Conservation (phyloP, 768 basidiomycete genomes). For the Phylloporus arenicola region DNA sequence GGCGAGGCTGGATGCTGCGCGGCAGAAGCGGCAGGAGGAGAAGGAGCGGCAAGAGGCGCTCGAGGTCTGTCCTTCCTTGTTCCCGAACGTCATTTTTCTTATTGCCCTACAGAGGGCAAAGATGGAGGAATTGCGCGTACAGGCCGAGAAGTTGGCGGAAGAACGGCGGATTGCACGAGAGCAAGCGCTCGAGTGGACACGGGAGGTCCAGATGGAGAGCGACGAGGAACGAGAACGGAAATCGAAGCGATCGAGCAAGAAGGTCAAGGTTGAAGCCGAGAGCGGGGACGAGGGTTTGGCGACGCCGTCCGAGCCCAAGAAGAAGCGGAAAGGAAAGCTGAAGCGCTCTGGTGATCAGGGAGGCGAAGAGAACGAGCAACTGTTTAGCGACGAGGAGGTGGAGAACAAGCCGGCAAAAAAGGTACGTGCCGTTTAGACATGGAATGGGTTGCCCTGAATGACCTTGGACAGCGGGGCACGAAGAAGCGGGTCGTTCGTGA, state of each 20-base stretch:
- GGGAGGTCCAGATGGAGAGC: constrained; percentile 59
- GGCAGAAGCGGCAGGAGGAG: constrained; percentile 76
- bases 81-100: neutral
- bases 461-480: constrained; percentile 33
- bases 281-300: constrained; percentile 44
- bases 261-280: constrained; percentile 47
- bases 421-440: constrained; percentile 34
- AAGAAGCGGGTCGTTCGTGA: constrained; percentile 78
- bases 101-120: constrained; percentile 43
- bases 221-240: constrained; percentile 77
- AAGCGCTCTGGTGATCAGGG: constrained; percentile 50
- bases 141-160: constrained; percentile 77
- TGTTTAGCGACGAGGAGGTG: constrained; percentile 69
- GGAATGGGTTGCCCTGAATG: neutral
- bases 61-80: constrained; percentile 46
- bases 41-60: constrained; percentile 55
- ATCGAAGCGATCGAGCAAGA: constrained; percentile 49
- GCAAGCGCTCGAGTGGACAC: constrained; percentile 74
- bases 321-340: constrained; percentile 73
- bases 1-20: constrained; percentile 70
- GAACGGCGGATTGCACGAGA: constrained; percentile 71
- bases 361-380: constrained; percentile 53
- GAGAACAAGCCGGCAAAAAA: constrained; percentile 58
- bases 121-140: constrained; percentile 57
- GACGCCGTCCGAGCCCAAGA: constrained; percentile 50